phyloP scores from a whole-genome alignment of 2,329 filamentous ascomycete species.

The Pseudocercospora fijiensis region DNA sequence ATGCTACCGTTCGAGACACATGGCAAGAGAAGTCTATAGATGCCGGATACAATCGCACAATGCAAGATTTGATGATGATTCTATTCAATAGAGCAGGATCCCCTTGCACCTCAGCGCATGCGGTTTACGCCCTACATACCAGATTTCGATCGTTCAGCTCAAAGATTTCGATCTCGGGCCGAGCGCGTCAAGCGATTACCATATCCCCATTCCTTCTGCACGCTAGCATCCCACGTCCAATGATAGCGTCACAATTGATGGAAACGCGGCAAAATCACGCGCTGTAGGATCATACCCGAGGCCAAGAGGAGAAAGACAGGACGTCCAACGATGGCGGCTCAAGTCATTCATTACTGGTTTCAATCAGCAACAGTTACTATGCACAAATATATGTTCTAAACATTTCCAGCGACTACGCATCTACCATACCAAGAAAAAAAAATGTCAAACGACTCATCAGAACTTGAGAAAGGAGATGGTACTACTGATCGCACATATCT shows the following conservation, averaged over 20 bases:
- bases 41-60: not conserved
- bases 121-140: not conserved
- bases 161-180: not conserved
- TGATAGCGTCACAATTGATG: not conserved
- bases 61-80: not conserved
- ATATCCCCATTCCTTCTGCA: not conserved
- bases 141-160: not conserved
- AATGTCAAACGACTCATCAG: not conserved
- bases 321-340: not conserved
- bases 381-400: not conserved
- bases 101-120: too few species aligned
- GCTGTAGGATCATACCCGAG: not conserved
- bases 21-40: constrained; percentile 19
- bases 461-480: not conserved
- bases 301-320: constrained; percentile 7
- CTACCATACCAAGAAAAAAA: not conserved
- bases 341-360: not conserved
- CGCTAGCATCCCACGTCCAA: not conserved
- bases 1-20: constrained; percentile 31
- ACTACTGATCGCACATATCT: not conserved
- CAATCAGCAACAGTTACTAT: not conserved
- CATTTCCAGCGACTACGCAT: not conserved
- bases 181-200: constrained; percentile 5
- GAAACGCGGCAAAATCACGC: not conserved
- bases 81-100: not conserved